Evolutionary conservation across 768 basidiomycete genomes (phyloP).

Genomic region (Mycena leptocephala): DNA sequence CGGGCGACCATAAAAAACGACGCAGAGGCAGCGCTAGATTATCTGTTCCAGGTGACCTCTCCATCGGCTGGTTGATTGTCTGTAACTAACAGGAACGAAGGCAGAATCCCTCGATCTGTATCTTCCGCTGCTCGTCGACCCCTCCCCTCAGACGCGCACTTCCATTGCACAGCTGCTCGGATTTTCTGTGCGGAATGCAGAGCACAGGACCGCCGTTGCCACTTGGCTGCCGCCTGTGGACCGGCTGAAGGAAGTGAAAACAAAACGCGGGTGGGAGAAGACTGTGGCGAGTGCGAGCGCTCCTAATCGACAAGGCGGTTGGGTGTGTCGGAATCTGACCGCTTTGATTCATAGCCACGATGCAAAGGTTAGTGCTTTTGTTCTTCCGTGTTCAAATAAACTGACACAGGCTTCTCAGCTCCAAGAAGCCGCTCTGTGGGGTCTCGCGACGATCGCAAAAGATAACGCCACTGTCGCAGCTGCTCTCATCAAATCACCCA

Average conservation of each 20-base stretch:
- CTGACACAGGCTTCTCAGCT: slow-evolving; percentile 53
- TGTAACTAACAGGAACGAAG: slow-evolving; percentile 47
- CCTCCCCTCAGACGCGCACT: slow-evolving; percentile 57
- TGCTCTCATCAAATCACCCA: slow-evolving; percentile 59
- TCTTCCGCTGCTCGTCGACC: slow-evolving; percentile 73
- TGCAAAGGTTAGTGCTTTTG: slow-evolving; percentile 60
- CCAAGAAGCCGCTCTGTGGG: slow-evolving; percentile 77
- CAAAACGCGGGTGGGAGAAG: slow-evolving; percentile 85
- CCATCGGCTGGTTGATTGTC: neutral
- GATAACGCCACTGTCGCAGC: slow-evolving; percentile 72
- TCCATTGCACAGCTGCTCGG: slow-evolving; percentile 76
- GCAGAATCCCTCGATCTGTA: slow-evolving; percentile 76
- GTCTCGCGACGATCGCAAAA: slow-evolving; percentile 76
- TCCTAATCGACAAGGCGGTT: slow-evolving; percentile 65
- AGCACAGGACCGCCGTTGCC: slow-evolving; percentile 66
- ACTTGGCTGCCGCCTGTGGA: slow-evolving; percentile 78
- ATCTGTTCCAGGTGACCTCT: slow-evolving; percentile 69
- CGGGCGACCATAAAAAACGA: slow-evolving; percentile 60
- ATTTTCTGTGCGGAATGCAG: slow-evolving; percentile 62
- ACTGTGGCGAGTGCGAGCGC: slow-evolving; percentile 58
- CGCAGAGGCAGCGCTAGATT: slow-evolving; percentile 71
- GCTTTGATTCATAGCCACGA: slow-evolving; percentile 67
- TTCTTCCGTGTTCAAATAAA: neutral
- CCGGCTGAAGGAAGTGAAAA: slow-evolving; percentile 68
- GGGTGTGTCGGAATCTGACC: slow-evolving; percentile 71